Base-by-base conservation (phyloP, 805 yeast genomes). In the Kodamaea restingae region DNA sequence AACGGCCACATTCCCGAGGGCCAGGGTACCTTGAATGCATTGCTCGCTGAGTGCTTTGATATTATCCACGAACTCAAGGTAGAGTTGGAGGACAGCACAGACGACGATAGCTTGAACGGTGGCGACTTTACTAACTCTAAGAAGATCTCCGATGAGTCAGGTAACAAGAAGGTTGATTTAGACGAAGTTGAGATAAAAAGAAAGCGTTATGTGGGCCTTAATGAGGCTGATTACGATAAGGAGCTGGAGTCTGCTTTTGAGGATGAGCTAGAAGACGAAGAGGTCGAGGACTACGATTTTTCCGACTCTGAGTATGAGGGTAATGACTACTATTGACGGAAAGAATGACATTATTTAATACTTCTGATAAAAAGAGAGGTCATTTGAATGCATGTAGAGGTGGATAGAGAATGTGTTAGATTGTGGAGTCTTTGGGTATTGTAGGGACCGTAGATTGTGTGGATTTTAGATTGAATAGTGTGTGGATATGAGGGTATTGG, bases 1-100 rank as follows among this genome's bases (percentile, higher is more conserved):
- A 87, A 85, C 45, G 86, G 80, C 37, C 85, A 87, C 47, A 84
- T 93, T 31, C 99, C 99, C 2, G 98, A 93, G 58, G 99, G 99
- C 9, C 99, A 93, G 63, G 98, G 97, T 4, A 80, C 95, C n/a
- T 70, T 93, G 46, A 88, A 81, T 59, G 95, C 95, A 1, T 65
- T 91, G 41, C 68, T 91, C 36, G 93, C 95, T 3, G 97, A 90
- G 58, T 91, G 98, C 60, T 93, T 88, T 58, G 98, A 93, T 60
- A 83, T 91, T 42, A 73, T 86, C 34, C 93, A 91, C 56, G 98
- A 93, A 65, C 70, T 93, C 59, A 84, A 88, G 56, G 81, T 86
- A 25, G 95, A 88, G 55, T 75, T 84, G 38, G 88, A 84, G 51
- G 90, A 82, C 45, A 70, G 69, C 44, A 78, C 75, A 43, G 61